These are phyloP conservation scores for Hypomyces rosellus DNA, from an alignment of 2,329 filamentous ascomycete species.

Conservation along the genomic window DNA sequence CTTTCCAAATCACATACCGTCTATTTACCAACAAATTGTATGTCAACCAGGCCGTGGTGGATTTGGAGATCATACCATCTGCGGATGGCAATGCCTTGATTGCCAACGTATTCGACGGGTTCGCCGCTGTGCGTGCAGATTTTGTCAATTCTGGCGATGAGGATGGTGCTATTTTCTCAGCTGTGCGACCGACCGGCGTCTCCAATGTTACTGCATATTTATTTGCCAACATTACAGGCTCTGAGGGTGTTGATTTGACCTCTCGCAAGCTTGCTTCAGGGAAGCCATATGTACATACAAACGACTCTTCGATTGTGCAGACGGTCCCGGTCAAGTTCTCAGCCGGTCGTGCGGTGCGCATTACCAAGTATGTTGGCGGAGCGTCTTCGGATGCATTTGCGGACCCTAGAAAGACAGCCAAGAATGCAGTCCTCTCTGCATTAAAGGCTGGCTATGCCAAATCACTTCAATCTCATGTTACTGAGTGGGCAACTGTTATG, in stretches of 20 bases:
- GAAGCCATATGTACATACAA: slow-evolving; percentile 43
- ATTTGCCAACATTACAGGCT: slow-evolving; percentile 37
- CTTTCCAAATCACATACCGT: slow-evolving; percentile 57
- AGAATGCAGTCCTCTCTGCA: slow-evolving; percentile 43
- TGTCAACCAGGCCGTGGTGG: slow-evolving; percentile 47
- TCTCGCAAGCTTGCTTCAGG: slow-evolving; percentile 38
- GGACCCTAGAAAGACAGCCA: slow-evolving; percentile 49
- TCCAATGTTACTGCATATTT: slow-evolving; percentile 53
- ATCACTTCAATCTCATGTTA: slow-evolving; percentile 48
- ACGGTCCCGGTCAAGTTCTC: slow-evolving; percentile 46
- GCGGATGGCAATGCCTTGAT: slow-evolving; percentile 49
- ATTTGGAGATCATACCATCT: slow-evolving; percentile 53
- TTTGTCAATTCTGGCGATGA: slow-evolving; percentile 52
- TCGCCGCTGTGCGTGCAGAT: slow-evolving; percentile 58
- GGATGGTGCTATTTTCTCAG: slow-evolving; percentile 52
- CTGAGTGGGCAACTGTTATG: slow-evolving; percentile 57
- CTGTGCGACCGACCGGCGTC: slow-evolving; percentile 57
- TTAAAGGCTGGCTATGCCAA: slow-evolving; percentile 46
- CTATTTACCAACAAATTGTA: slow-evolving; percentile 59
- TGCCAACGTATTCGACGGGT: slow-evolving; percentile 62
- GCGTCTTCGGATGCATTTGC: slow-evolving; percentile 63
- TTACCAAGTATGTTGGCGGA: slow-evolving; percentile 62
- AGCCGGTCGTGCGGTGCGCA: slow-evolving; percentile 44
- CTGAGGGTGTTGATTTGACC: slow-evolving; percentile 27
- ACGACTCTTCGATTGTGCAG: slow-evolving; percentile 60